A percentile compares a stretch with the other conserved stretches of the same genome.
Conservation (phyloP, 371 early-diverging fungal genomes). For the Mortierella sp. region DNA sequence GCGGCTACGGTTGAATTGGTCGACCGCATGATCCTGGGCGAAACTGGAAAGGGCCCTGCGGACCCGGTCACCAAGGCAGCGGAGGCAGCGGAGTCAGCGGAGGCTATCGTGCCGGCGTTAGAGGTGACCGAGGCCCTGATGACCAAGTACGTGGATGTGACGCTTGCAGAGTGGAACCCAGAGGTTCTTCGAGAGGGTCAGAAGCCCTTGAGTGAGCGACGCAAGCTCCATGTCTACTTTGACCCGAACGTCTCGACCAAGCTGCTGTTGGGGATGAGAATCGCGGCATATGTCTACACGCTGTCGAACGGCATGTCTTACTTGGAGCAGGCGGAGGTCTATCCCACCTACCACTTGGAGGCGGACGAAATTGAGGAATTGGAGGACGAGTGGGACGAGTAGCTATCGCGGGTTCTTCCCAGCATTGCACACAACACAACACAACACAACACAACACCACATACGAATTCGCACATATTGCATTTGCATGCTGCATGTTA, state of each 20-base stretch:
- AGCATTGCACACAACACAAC: neutral
- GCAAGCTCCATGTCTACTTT: conserved; percentile 35
- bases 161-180: conserved; percentile 23
- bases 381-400: conserved; percentile 21
- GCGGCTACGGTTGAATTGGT: conserved; percentile 29
- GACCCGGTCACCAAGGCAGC: neutral
- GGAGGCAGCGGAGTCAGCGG: neutral
- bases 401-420: neutral
- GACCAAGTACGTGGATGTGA: conserved; percentile 20
- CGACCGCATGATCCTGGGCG: conserved; percentile 30
- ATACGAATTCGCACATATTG: too few relatives aligned
- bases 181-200: conserved; percentile 22
- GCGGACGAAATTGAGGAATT: conserved; percentile 28
- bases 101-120: neutral
- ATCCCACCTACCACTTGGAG: conserved; percentile 43
- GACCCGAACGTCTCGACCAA: conserved; percentile 22
- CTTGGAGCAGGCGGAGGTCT: conserved; percentile 35
- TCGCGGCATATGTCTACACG: conserved; percentile 27
- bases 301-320: conserved; percentile 51
- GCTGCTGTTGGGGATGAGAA: conserved; percentile 40
- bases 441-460: neutral
- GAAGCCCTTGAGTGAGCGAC: conserved; percentile 17
- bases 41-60: neutral
- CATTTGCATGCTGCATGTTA: too few relatives aligned
- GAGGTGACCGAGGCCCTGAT: conserved; percentile 12